phyloP scores from a whole-genome alignment of 768 basidiomycete species.

The Panaeolus cyanescens region DNA sequence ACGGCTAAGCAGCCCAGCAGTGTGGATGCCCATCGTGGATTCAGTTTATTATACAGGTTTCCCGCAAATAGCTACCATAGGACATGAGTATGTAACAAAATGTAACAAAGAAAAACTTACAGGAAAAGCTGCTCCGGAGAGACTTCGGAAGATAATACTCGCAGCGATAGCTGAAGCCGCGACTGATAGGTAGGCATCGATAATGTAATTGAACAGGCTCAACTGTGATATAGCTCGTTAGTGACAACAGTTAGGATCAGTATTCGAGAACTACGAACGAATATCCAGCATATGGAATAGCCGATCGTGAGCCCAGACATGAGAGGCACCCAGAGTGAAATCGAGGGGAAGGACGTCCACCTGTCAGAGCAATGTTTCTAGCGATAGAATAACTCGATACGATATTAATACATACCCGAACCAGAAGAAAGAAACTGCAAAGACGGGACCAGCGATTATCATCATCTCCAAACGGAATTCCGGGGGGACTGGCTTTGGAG shows the following conservation, averaged over 20 bases:
- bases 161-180: constrained; percentile 61
- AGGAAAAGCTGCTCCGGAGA: constrained; percentile 55
- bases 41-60: constrained; percentile 53
- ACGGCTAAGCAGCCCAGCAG: constrained; percentile 54
- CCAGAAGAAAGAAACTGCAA: constrained; percentile 65
- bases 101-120: constrained; percentile 21
- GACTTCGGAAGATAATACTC: constrained; percentile 52
- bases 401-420: no score
- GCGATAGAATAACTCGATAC: no score
- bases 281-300: constrained; percentile 58
- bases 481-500: constrained; percentile 59
- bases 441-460: constrained; percentile 46
- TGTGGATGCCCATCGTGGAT: constrained; percentile 60
- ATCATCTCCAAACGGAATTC: constrained; percentile 58
- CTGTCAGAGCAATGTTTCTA: no score
- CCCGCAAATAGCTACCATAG: constrained; percentile 47
- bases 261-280: constrained; percentile 21
- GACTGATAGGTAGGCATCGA: constrained; percentile 56
- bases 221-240: constrained; percentile 34
- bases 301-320: constrained; percentile 51
- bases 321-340: constrained; percentile 56
- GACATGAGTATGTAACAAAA: neutral
- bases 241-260: neutral
- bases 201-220: constrained; percentile 58
- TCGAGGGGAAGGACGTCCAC: constrained; percentile 58